Evolutionary conservation across 352 stramenopile species (phyloP).

Genomic region (Globisporangium alternatum): DNA sequence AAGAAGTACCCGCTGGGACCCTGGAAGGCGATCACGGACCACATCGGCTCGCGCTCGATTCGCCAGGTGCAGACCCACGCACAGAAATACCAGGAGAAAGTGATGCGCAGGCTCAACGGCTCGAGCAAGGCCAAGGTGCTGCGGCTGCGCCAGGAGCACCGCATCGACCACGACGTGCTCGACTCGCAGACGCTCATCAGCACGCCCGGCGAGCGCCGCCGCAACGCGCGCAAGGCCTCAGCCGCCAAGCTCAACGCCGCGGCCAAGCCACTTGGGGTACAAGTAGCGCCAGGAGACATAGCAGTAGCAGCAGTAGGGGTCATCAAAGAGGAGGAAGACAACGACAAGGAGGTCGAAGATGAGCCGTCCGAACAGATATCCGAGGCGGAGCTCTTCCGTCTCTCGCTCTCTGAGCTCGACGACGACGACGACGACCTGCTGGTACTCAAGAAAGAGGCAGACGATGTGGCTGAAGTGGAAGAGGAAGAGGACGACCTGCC

Average conservation of each 20-base stretch:
- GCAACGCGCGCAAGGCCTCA: no score
- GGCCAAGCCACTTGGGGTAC: background rate
- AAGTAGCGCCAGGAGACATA: no score
- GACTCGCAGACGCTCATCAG: background rate
- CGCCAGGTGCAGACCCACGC: slow-evolving; percentile 65
- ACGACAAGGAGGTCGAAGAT: no score
- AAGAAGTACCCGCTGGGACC: slow-evolving; percentile 22
- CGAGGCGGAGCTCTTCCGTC: background rate
- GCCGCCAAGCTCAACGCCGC: background rate
- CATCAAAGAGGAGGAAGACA: no score
- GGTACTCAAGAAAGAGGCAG: no score
- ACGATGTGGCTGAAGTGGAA: no score
- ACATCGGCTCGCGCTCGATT: slow-evolving; percentile 34
- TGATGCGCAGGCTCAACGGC: slow-evolving; percentile 52
- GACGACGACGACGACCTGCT: slow-evolving; percentile 8
- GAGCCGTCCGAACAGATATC: no score
- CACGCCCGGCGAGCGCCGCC: background rate
- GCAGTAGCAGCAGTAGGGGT: no score
- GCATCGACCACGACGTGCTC: slow-evolving; percentile 40
- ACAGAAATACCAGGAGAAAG: slow-evolving; percentile 74
- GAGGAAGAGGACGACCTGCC: no score
- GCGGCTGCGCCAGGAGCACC: slow-evolving; percentile 47
- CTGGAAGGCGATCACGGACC: slow-evolving; percentile 28
- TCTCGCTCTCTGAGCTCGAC: slow-evolving; percentile 11
- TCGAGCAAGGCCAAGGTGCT: slow-evolving; percentile 59